phyloP scores from a whole-genome alignment of 176 grass and related monocot species.

The Pontederia paniculata region DNA sequence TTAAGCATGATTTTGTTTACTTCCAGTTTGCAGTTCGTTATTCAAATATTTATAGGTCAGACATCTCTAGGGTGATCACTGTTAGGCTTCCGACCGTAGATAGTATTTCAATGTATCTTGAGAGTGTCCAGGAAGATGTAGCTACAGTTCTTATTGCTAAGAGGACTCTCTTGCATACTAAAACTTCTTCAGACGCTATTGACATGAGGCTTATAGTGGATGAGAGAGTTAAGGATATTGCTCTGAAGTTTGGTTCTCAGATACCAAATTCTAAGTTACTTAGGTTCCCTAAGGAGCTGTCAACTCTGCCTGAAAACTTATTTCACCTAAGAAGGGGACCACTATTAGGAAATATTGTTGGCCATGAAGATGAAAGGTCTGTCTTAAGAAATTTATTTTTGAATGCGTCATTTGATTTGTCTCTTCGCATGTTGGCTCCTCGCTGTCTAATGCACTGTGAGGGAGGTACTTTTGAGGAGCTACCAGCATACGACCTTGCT shows the following conservation, averaged over 20 bases:
- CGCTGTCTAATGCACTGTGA: slow-evolving; percentile 86
- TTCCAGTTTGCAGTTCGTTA: slow-evolving; percentile 89
- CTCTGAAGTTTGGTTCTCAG: slow-evolving; percentile 74
- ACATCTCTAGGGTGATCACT: slow-evolving; percentile 79
- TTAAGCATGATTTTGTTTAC: slow-evolving; percentile 77
- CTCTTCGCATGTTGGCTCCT: slow-evolving; percentile 73
- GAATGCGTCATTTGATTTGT: slow-evolving; percentile 80
- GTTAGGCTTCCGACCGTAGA: slow-evolving; percentile 64
- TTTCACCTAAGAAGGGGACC: slow-evolving; percentile 96
- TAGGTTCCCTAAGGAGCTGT: slow-evolving; percentile 74
- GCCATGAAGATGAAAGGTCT: slow-evolving; percentile 92
- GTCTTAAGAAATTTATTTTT: slow-evolving; percentile 83
- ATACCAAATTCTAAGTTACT: slow-evolving; percentile 73
- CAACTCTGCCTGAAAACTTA: slow-evolving; percentile 66
- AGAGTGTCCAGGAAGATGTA: slow-evolving; percentile 63
- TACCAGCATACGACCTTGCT: slow-evolving; percentile 87
- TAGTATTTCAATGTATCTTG: slow-evolving; percentile 61
- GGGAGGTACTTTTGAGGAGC: slow-evolving; percentile 93
- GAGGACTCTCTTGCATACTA: slow-evolving; percentile 50
- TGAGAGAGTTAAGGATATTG: slow-evolving; percentile 86
- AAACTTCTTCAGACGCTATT: slow-evolving; percentile 44
- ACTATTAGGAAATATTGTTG: slow-evolving; percentile 85
- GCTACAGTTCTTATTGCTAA: slow-evolving; percentile 73
- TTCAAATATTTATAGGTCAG: slow-evolving; percentile 75
- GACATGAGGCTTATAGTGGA: slow-evolving; percentile 66